phyloP scores from a whole-genome alignment of 441 rosid genomes.

The Gossypium lobatum region DNA sequence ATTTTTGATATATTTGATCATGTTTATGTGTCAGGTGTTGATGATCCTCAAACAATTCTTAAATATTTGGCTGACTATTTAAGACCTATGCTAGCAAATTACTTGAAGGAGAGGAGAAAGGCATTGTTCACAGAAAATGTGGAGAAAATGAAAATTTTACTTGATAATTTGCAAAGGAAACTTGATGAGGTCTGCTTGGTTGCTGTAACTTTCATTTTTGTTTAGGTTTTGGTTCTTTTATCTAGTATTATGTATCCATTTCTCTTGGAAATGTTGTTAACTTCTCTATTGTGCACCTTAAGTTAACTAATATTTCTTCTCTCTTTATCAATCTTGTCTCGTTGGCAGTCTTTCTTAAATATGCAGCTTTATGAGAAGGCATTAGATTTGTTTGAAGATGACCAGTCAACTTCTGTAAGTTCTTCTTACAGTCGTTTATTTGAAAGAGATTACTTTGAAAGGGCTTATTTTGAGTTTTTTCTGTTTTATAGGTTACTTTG shows the following conservation, averaged over 20 bases:
- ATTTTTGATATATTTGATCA: constrained; percentile 14
- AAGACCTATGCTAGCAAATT: constrained; percentile 80
- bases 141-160: constrained; percentile 65
- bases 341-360: constrained; percentile 72
- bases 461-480: constrained; percentile 12
- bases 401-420: constrained; percentile 81
- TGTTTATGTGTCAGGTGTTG: constrained; percentile 49
- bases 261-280: constrained; percentile 13
- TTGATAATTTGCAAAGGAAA: constrained; percentile 82
- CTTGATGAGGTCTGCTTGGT: constrained; percentile 71
- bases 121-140: constrained; percentile 79
- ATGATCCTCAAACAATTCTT: constrained; percentile 52
- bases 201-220: constrained; percentile 17
- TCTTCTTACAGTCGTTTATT: constrained; percentile 17
- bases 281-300: constrained; percentile 1
- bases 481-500: constrained; percentile 61
- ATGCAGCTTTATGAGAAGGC: constrained; percentile 93
- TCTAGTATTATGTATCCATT: not conserved
- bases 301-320: constrained; percentile 10
- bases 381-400: constrained; percentile 84
- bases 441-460: constrained; percentile 17
- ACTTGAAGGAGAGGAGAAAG: constrained; percentile 76
- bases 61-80: constrained; percentile 57
- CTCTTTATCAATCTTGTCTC: constrained; percentile 5
- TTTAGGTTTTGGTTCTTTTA: constrained; percentile 7